These are phyloP conservation scores for Fusarium sp. DNA, from an alignment of 2,329 filamentous ascomycete species.

Conservation along the genomic window DNA sequence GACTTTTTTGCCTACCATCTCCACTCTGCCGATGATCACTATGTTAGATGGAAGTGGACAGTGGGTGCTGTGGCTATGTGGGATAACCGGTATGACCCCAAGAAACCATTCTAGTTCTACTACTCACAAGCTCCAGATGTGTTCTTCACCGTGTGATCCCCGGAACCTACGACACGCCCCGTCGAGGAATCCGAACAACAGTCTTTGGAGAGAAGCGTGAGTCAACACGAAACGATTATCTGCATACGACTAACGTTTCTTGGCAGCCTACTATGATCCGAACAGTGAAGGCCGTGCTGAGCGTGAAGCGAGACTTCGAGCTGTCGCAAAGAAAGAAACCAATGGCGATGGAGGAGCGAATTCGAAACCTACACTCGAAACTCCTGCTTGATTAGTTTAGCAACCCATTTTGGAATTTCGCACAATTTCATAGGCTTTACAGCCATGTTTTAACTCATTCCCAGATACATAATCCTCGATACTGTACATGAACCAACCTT, in stretches of 20 bases:
- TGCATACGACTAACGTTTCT: neutral
- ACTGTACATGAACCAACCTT: neutral
- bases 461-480: neutral
- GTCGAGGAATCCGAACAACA: constrained; percentile 21
- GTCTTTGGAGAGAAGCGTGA: constrained; percentile 28
- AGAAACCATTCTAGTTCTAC: neutral
- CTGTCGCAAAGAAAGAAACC: neutral
- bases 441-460: neutral
- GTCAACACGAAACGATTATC: neutral
- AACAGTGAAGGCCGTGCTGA: constrained; percentile 24
- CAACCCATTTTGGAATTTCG: neutral
- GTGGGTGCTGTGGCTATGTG: constrained; percentile 63
- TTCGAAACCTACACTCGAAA: neutral
- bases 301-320: constrained; percentile 6
- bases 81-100: constrained; percentile 53
- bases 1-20: constrained; percentile 61
- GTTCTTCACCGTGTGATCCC: constrained; percentile 29
- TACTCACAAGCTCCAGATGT: neutral
- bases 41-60: constrained; percentile 63
- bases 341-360: neutral
- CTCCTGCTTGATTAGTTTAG: neutral
- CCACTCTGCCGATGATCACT: constrained; percentile 62
- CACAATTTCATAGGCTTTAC: neutral
- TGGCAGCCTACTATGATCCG: constrained; percentile 1
- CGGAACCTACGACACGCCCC: constrained; percentile 24